Evolutionary conservation across 1,139 yeast species (phyloP).

Genomic region (Diutina mesorugosa): DNA sequence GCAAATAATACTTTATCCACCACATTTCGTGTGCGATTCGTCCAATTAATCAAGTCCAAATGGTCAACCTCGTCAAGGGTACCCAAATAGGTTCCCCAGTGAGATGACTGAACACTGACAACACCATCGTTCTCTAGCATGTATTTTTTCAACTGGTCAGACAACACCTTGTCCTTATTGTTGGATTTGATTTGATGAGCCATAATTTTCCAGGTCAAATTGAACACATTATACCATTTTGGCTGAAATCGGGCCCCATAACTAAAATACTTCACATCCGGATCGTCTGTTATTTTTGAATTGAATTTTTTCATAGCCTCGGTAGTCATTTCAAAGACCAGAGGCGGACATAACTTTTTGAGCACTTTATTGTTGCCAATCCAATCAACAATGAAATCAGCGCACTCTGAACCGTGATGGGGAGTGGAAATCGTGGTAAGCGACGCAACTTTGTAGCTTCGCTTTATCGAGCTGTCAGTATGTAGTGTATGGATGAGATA

Average conservation of each 20-base stretch:
- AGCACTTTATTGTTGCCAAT: constrained; percentile 8
- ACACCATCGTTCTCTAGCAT: constrained; percentile 62
- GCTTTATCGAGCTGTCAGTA: constrained; percentile 10
- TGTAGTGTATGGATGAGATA: constrained; percentile 51
- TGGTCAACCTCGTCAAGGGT: constrained; percentile 74
- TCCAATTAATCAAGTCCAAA: constrained; percentile 76
- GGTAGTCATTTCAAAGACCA: constrained; percentile 50
- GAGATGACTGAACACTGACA: constrained; percentile 65
- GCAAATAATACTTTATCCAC: constrained; percentile 22
- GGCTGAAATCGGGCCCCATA: constrained; percentile 72
- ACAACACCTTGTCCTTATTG: constrained; percentile 1
- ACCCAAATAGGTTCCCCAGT: constrained; percentile 79
- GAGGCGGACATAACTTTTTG: constrained; percentile 25
- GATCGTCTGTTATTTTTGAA: constrained; percentile 35
- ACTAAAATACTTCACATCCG: constrained; percentile 60
- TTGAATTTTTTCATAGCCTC: constrained; percentile 42
- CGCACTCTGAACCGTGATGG: constrained; percentile 77
- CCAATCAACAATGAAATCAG: constrained; percentile 45
- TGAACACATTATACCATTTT: constrained; percentile 46
- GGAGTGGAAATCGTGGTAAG: constrained; percentile 82
- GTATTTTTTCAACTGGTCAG: neutral
- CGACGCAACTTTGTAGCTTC: constrained; percentile 46
- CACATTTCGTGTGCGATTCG: constrained; percentile 34
- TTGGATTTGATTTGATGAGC: constrained; percentile 12
- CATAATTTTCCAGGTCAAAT: constrained; percentile 50